Evolutionary conservation across 2,329 filamentous ascomycete genomes (phyloP).

Genomic region (Aciculosporium take): DNA sequence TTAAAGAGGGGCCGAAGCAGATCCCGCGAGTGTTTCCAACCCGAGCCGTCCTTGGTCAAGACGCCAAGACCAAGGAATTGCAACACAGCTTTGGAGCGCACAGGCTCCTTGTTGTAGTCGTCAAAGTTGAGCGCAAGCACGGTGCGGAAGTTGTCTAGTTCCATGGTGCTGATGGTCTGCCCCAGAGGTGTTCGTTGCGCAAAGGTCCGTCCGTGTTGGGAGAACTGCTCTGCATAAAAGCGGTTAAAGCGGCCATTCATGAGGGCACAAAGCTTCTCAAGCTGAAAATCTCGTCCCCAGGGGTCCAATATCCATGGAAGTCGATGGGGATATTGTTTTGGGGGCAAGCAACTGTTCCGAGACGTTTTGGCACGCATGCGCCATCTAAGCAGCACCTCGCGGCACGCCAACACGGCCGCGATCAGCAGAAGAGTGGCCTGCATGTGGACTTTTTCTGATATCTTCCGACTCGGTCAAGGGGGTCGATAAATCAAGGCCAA

Average conservation of each 20-base stretch:
- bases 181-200: constrained; percentile 1
- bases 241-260: not conserved
- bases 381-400: not conserved
- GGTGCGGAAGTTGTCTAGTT: constrained; percentile 4
- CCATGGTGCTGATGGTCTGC: constrained; percentile 1
- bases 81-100: constrained; percentile 1
- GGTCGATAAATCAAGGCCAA: not conserved
- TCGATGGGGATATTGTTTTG: constrained; percentile 4
- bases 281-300: constrained; percentile 2
- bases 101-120: constrained; percentile 3
- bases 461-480: not conserved
- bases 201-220: constrained; percentile 3
- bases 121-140: constrained; percentile 4
- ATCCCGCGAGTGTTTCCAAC: constrained; percentile 4
- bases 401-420: not conserved
- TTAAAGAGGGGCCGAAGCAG: constrained; percentile 3
- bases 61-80: constrained; percentile 4
- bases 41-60: constrained; percentile 4
- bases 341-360: constrained; percentile 1
- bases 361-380: not conserved
- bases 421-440: not conserved
- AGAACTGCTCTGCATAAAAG: constrained; percentile 4
- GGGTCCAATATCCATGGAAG: constrained; percentile 6
- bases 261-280: not conserved
- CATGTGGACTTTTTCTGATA: not conserved